phyloP scores from a whole-genome alignment of 441 rosid species.

The Daphne laureola region DNA sequence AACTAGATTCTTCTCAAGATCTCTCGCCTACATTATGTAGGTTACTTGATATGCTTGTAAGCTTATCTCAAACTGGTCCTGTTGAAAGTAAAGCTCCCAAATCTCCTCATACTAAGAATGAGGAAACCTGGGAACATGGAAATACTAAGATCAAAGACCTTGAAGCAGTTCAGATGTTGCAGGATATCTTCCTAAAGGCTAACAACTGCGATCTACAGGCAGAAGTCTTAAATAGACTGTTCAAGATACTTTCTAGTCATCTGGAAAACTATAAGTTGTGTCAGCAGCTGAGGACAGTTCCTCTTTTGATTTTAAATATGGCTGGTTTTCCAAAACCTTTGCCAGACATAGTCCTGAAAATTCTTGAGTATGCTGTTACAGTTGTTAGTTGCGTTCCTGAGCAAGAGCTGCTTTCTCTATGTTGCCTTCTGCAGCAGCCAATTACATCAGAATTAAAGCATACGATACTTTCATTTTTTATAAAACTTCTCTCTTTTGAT shows the following conservation, averaged over 20 bases:
- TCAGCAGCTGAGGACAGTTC: conserved; percentile 84
- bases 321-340: conserved; percentile 77
- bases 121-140: conserved; percentile 73
- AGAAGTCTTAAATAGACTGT: conserved; percentile 91
- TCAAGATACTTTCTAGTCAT: conserved; percentile 94
- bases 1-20: conserved; percentile 34
- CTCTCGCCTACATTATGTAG: conserved; percentile 78
- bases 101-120: conserved; percentile 48
- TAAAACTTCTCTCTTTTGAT: conserved; percentile 89
- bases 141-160: conserved; percentile 83
- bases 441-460: conserved; percentile 82
- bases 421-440: conserved; percentile 93
- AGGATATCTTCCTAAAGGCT: conserved; percentile 90
- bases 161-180: conserved; percentile 96
- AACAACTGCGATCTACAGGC: conserved; percentile 72
- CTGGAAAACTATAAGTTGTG: conserved; percentile 85
- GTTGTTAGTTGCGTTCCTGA: conserved; percentile 96
- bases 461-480: conserved; percentile 83
- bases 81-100: conserved; percentile 52
- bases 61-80: conserved; percentile 85
- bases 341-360: conserved; percentile 90
- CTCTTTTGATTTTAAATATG: conserved; percentile 89
- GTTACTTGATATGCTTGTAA: conserved; percentile 91
- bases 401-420: conserved; percentile 91
- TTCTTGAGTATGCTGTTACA: conserved; percentile 96